phyloP scores from a whole-genome alignment of 192 early-diverging fungal genomes.

The Diversispora eburnea region DNA sequence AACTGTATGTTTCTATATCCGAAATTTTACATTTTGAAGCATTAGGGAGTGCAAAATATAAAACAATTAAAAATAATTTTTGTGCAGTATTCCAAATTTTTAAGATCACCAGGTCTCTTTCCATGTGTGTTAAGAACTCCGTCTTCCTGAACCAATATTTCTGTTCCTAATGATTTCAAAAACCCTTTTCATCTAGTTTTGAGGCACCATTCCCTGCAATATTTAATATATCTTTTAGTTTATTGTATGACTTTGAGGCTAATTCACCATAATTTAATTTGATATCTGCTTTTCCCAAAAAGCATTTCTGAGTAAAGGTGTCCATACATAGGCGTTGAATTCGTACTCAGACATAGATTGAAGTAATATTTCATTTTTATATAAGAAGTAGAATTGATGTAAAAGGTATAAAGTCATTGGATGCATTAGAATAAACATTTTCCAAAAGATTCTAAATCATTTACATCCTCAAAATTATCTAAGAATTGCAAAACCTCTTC shows the following conservation, averaged over 20 bases:
- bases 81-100: slow-evolving; percentile 2
- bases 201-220: neutral
- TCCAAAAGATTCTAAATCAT: neutral
- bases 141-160: slow-evolving; percentile 1
- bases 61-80: neutral
- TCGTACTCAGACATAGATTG: slow-evolving; percentile 2
- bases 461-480: neutral
- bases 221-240: slow-evolving; percentile 8
- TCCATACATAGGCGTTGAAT: neutral
- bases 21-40: neutral
- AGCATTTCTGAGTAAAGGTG: neutral
- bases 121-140: neutral
- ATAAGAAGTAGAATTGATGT: slow-evolving; percentile 11
- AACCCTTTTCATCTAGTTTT: neutral
- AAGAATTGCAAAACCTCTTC: neutral
- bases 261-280: slow-evolving; percentile 8
- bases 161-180: neutral
- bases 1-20: neutral
- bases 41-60: neutral
- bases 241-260: slow-evolving; percentile 5
- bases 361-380: slow-evolving; percentile 7
- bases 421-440: neutral
- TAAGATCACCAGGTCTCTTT: neutral
- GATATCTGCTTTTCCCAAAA: neutral
- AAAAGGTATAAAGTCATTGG: slow-evolving; percentile 16